Conservation (phyloP, 2,329 filamentous ascomycete species). For the Epichloe aotearoae region DNA sequence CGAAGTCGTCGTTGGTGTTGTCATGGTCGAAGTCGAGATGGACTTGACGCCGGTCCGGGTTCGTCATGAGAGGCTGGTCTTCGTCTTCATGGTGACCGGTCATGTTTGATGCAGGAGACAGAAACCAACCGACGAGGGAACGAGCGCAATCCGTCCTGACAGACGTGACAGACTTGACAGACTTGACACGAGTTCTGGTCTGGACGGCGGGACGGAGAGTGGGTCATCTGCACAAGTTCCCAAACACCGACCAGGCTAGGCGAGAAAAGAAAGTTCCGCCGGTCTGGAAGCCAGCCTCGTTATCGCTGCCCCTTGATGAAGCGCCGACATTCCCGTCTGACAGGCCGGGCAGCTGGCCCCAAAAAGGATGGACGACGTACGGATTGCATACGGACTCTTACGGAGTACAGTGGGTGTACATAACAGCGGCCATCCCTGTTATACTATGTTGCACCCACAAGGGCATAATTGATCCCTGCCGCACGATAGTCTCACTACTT, state of each 20-base stretch:
- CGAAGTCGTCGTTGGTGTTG: not conserved
- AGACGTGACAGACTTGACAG: no score
- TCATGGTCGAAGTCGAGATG: slow-evolving; percentile 12
- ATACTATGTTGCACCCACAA: no score
- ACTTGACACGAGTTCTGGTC: no score
- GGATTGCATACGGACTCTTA: no score
- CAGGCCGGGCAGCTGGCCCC: no score
- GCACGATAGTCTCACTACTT: no score
- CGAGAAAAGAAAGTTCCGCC: not conserved
- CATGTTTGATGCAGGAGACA: slow-evolving; percentile 15
- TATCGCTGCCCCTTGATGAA: not conserved
- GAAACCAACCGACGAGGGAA: not conserved
- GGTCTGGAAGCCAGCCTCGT: not conserved
- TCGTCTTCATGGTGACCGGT: slow-evolving; percentile 20
- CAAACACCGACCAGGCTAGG: not conserved
- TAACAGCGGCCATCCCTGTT: no score
- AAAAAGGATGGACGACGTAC: no score
- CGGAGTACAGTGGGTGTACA: no score
- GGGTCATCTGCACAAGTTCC: not conserved
- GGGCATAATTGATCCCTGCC: no score
- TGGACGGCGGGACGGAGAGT: no score
- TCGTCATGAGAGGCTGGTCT: slow-evolving; percentile 26
- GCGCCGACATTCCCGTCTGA: no score
- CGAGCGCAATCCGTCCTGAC: not conserved
- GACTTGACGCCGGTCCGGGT: slow-evolving; percentile 19